Evolutionary conservation across 2,329 filamentous ascomycete genomes (phyloP), one percentile per base, ranked within the genome.

Genomic region (Colletotrichum spinosum): DNA sequence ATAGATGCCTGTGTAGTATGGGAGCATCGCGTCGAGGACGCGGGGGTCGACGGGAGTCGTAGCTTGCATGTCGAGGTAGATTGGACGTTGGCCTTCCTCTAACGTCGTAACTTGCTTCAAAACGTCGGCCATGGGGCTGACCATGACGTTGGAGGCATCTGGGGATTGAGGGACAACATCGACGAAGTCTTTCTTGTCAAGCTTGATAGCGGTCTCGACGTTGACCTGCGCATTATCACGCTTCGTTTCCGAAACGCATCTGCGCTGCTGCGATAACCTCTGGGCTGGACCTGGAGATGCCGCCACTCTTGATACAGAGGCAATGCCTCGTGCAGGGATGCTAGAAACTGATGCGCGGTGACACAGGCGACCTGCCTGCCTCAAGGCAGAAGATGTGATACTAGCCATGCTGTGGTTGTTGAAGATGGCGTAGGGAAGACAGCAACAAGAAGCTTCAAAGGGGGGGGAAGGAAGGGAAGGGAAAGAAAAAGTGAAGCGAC

Each of bases 1-100:
- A 76, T 97, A 99, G 53, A 97, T 87, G 68, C 94, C 94, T 41
- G 94, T 95, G 76, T 94, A 94, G 80, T 89, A 99, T 0, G 96
- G 96, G 46, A 99, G 86, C 96, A 99, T 99, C 60, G 93, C 92
- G 78, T 99, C 96, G 50, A 99, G 86, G 38, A 99, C 96, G 70
- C 96, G 89, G 33, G 96, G 96, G 73, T 99, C 96, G 65, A 96
- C 89, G 15, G 96, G 96, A 0, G 96, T 99, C 1, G 96, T 99
- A 41, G 96, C 93, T 81, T 99, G 96, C 91, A 97, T 97, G 76
- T 99, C 96, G 58, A 99, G 90, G 74, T 99, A 99, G 75, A 99
- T 98, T 44, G 96, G 96, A 65, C 96, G 86, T 68, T 92, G 90
- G 64, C 96, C 96, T 78, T 97, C 90, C 71, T 97, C 94, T 90